phyloP scores from a whole-genome alignment of 257 asterid genomes.

The Dorcoceras hygrometricum region DNA sequence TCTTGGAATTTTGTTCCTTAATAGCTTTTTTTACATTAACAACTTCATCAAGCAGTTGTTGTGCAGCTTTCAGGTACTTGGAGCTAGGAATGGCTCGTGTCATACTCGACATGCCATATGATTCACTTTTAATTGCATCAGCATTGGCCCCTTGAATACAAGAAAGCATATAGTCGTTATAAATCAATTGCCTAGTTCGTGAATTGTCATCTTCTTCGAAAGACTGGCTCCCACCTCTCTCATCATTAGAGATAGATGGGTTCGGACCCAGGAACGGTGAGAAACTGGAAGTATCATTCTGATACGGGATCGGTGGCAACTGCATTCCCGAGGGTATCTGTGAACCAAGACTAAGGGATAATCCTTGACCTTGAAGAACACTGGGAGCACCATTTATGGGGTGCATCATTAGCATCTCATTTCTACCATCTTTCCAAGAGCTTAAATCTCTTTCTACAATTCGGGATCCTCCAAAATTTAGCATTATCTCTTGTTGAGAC shows the following conservation, averaged over 20 bases:
- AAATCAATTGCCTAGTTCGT: conserved; percentile 40
- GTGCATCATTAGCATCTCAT: conserved; percentile 43
- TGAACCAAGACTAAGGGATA: conserved; percentile 78
- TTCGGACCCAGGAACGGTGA: conserved; percentile 37
- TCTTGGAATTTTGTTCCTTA: conserved; percentile 41
- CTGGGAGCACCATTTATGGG: conserved; percentile 31
- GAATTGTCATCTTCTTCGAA: conserved; percentile 41
- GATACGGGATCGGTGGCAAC: conserved; percentile 40
- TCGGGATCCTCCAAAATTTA: conserved; percentile 45
- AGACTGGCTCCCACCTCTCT: conserved; percentile 33
- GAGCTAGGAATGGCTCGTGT: conserved; percentile 50
- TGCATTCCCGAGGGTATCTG: conserved; percentile 47
- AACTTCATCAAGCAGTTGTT: conserved; percentile 72
- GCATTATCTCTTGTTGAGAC: conserved; percentile 41
- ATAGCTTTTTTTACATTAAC: conserved; percentile 67
- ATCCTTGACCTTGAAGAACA: conserved; percentile 56
- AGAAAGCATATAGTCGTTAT: conserved; percentile 35
- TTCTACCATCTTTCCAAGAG: conserved; percentile 47
- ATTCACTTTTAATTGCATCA: conserved; percentile 33
- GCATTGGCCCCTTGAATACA: conserved; percentile 28
- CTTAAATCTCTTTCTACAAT: conserved; percentile 39
- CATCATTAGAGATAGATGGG: conserved; percentile 33
- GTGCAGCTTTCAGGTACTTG: conserved; percentile 76
- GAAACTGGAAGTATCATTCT: conserved; percentile 36
- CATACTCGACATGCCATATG: conserved; percentile 44